phyloP scores from a whole-genome alignment of 2,329 filamentous ascomycete species.

The Exophiala mesophila region DNA sequence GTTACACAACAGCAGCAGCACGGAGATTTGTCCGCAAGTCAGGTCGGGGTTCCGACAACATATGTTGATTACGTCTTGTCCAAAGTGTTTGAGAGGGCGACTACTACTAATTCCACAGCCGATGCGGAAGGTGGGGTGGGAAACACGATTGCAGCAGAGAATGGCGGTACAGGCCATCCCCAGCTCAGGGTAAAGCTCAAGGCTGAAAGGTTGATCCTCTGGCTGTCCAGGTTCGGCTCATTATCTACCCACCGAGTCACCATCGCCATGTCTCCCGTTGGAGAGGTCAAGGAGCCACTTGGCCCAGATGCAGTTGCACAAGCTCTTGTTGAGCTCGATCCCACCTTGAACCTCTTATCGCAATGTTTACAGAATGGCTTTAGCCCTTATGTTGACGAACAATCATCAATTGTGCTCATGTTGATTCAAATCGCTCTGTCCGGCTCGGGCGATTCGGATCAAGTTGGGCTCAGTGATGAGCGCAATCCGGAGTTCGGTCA shows the following conservation, averaged over 20 bases:
- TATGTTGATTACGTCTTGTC: neutral
- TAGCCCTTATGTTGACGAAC: conserved; percentile 35
- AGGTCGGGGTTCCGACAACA: conserved; percentile 4
- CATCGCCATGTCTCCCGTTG: conserved; percentile 33
- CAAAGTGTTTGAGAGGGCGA: conserved; percentile 5
- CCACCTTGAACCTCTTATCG: conserved; percentile 36
- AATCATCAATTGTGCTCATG: conserved; percentile 36
- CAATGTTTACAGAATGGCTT: conserved; percentile 34
- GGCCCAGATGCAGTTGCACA: conserved; percentile 28
- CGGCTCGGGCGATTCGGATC: conserved; percentile 26
- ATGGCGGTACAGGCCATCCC: conserved; percentile 23
- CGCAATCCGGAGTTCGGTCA: conserved; percentile 19
- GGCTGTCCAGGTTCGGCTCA: conserved; percentile 38
- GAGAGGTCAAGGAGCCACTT: conserved; percentile 23
- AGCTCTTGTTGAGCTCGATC: conserved; percentile 37
- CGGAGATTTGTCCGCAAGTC: conserved; percentile 12
- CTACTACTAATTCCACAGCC: conserved; percentile 23
- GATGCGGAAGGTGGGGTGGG: conserved; percentile 18
- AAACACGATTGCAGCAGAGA: conserved; percentile 19
- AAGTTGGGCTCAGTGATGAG: conserved; percentile 10
- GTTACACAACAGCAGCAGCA: neutral
- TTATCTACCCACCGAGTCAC: conserved; percentile 38
- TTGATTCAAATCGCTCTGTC: conserved; percentile 37
- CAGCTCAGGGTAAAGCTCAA: conserved; percentile 28
- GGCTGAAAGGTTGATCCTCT: conserved; percentile 34